Evolutionary conservation across 208 protist species (phyloP), one percentile per base, ranked within the genome.

Genomic region (Leptomonas seymouri): DNA sequence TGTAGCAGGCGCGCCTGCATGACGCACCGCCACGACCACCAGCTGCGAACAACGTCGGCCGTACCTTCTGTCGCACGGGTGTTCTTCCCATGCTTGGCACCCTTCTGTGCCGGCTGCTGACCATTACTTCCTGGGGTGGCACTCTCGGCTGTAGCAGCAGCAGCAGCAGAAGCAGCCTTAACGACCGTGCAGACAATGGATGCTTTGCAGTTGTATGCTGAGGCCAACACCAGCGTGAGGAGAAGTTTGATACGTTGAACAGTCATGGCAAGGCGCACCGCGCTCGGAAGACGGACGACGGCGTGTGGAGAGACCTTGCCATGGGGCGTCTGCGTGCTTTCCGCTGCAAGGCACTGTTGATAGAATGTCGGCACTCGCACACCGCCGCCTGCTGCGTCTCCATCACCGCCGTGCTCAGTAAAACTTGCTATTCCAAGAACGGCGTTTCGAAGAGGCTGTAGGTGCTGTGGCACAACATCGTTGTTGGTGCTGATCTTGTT

Each of bases 241-340:
- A 77, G 16, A 6, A 77, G 71, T 34, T 77, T 77, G n/a, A 67
- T 44, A 11, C 65, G 74, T 54, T 74, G 74, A n/a, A 72, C 60
- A 20, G 49, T 49, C 71, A 74, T 79, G 25, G 67, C 71, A 9
- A 77, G 27, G 6, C 63, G 64, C n/a, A 77, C 64, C 1, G 64
- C 57, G 28, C 18, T 27, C n/a, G 71, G 71, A 0, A 70, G 28
- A 27, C 46, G 46, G 2, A 60, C 63, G 20, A 39, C 23, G 21
- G 63, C 21, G 63, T 70, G 59, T 6, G 55, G 62, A 1, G 27
- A 16, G 8, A 25, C 23, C 30, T 25, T 36, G 54, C 27, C 36
- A 4, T 6, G 11, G 54, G 3, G 14, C 30, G 51, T 56, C 27
- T 28, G 27, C 5, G 41, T 31, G 65, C 9, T 31, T n/a, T 70